Conservation (phyloP, 148 eudicot genomes). For the Drosera capensis region DNA sequence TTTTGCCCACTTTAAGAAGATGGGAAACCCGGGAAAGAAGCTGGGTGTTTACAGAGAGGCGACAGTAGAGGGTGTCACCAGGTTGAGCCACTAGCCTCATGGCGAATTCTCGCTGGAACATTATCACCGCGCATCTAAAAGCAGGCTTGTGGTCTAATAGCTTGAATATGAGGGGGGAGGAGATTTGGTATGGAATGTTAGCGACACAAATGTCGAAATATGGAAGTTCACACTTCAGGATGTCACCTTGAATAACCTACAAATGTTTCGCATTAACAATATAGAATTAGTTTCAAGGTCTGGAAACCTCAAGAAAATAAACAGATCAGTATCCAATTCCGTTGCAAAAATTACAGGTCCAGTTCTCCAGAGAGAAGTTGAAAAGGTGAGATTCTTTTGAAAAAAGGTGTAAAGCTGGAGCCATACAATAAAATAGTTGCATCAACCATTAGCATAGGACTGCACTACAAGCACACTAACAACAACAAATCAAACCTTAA, state of each 20-base stretch:
- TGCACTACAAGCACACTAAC: too few relatives aligned
- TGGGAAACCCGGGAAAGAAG: constrained; percentile 66
- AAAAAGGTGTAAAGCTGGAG: too few relatives aligned
- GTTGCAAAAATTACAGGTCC: too few relatives aligned
- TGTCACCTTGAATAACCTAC: constrained; percentile 92
- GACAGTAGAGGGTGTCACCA: constrained; percentile 80
- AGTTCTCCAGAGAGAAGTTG: too few relatives aligned
- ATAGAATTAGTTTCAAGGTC: not conserved
- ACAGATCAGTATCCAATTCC: too few relatives aligned
- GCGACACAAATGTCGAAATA: constrained; percentile 91
- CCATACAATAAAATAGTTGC: too few relatives aligned
- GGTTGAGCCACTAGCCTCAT: constrained; percentile 95
- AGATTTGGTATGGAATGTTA: constrained; percentile 83
- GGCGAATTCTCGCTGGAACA: constrained; percentile 92
- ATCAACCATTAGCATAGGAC: too few relatives aligned
- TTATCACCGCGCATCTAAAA: constrained; percentile 79
- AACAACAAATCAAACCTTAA: too few relatives aligned
- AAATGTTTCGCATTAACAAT: not conserved
- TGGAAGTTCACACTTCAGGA: constrained; percentile 80
- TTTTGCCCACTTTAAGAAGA: constrained; percentile 75
- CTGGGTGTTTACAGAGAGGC: constrained; percentile 82
- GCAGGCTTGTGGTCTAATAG: constrained; percentile 49
- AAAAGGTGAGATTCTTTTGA: too few relatives aligned
- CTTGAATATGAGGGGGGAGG: constrained; percentile 86
- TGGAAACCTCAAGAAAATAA: not conserved